A percentile compares a stretch with the other conserved stretches of the same genome.
Evolutionary conservation across 345 rosid species (phyloP).

Genomic region (Syzygium oleosum): DNA sequence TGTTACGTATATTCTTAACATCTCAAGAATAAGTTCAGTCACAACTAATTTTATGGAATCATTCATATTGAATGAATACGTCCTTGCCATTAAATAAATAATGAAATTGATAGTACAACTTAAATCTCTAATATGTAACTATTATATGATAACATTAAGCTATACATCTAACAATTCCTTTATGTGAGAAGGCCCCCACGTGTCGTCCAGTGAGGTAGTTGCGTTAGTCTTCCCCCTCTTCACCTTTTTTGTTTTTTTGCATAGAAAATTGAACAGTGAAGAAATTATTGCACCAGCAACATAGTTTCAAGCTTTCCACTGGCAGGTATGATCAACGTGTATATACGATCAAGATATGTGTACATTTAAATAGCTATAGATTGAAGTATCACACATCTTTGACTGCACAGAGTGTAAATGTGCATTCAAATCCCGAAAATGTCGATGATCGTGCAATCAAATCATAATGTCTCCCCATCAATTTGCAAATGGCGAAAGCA

Average conservation of each 20-base stretch:
- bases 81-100: too few relatives aligned
- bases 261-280: background rate
- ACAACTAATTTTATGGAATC: too few relatives aligned
- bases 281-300: background rate
- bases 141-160: too few relatives aligned
- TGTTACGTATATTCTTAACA: too few relatives aligned
- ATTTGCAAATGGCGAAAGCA: background rate
- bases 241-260: background rate
- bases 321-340: background rate
- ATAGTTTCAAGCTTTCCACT: background rate
- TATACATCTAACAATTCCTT: too few relatives aligned
- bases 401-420: background rate
- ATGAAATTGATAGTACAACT: too few relatives aligned
- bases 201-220: background rate
- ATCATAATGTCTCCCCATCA: background rate
- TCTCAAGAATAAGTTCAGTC: too few relatives aligned
- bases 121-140: too few relatives aligned
- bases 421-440: background rate
- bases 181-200: background rate
- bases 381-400: background rate
- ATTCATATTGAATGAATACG: too few relatives aligned
- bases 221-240: background rate
- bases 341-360: background rate
- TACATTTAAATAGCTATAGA: too few relatives aligned
- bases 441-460: background rate